Percentiles rank a stretch among this genome's conserved stretches.
Evolutionary conservation across 495 filamentous ascomycete genomes (phyloP).

Genomic region (Bathelium albidoporum): DNA sequence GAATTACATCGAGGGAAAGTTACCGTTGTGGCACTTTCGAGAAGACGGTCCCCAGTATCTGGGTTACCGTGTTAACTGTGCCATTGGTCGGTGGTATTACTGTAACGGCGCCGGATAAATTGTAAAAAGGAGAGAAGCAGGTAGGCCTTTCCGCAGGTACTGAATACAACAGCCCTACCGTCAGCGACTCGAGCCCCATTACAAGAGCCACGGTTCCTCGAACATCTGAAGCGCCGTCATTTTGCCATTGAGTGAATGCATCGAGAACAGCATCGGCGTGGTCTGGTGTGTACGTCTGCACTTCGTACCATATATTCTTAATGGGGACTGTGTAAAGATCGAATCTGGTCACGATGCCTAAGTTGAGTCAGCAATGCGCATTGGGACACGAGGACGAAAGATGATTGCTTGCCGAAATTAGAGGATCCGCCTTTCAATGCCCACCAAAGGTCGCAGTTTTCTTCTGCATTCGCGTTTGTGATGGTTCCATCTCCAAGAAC

Average conservation of each 20-base stretch:
- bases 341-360: conserved; percentile 28
- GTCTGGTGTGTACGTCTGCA: conserved; percentile 3
- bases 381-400: background rate
- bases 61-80: background rate
- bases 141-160: background rate
- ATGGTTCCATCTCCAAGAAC: conserved; percentile 29
- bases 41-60: background rate
- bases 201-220: conserved; percentile 13
- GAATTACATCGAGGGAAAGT: too few species aligned
- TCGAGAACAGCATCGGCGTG: background rate
- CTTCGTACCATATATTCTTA: conserved; percentile 21
- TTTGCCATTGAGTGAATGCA: background rate
- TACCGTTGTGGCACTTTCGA: background rate
- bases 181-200: background rate
- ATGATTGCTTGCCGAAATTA: conserved; percentile 29
- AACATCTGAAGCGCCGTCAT: background rate
- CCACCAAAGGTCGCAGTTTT: conserved; percentile 23
- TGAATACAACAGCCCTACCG: background rate
- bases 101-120: conserved; percentile 4
- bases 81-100: conserved; percentile 9
- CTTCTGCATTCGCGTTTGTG: conserved; percentile 25
- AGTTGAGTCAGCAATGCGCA: background rate
- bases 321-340: conserved; percentile 17
- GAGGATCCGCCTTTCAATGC: conserved; percentile 34
- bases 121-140: background rate